Evolutionary conservation across 2,329 filamentous ascomycete genomes (phyloP).

Genomic region (Coniochaeta sp.): DNA sequence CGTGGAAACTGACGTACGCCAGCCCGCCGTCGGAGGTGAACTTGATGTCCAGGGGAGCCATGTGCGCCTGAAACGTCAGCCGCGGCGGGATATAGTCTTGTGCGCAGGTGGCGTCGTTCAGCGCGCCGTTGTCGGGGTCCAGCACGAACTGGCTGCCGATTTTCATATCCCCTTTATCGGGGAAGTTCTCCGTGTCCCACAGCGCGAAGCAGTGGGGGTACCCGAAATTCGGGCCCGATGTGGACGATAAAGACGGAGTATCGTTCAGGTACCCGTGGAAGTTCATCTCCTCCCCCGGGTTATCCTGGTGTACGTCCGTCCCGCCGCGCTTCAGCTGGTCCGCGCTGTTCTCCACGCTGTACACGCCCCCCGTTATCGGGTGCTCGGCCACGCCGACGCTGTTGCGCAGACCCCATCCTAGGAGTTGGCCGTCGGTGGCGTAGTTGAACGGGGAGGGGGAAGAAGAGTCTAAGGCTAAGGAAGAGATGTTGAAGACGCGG

Average conservation of each 20-base stretch:
- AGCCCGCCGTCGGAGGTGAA: slow-evolving; percentile 52
- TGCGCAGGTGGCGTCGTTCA: slow-evolving; percentile 39
- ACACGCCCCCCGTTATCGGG: slow-evolving; percentile 38
- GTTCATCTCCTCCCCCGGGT: slow-evolving; percentile 67
- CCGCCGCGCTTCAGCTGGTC: slow-evolving; percentile 50
- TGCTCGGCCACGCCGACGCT: slow-evolving; percentile 61
- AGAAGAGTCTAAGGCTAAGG: no score
- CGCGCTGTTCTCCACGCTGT: slow-evolving; percentile 56
- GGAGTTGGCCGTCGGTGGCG: slow-evolving; percentile 34
- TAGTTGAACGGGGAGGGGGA: slow-evolving; percentile 34
- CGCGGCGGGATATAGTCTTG: slow-evolving; percentile 39
- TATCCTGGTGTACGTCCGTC: slow-evolving; percentile 54
- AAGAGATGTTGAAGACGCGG: slow-evolving; percentile 44
- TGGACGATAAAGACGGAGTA: slow-evolving; percentile 5
- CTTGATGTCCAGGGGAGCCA: slow-evolving; percentile 64
- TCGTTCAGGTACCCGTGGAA: slow-evolving; percentile 52
- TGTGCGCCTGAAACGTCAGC: slow-evolving; percentile 57
- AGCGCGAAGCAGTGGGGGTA: slow-evolving; percentile 65
- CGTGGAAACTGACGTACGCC: slow-evolving; percentile 65
- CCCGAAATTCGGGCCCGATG: slow-evolving; percentile 51
- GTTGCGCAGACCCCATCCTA: slow-evolving; percentile 64
- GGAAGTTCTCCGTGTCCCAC: slow-evolving; percentile 47
- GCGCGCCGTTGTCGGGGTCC: slow-evolving; percentile 18
- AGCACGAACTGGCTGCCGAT: slow-evolving; percentile 45
- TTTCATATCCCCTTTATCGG: slow-evolving; percentile 30